These are phyloP conservation scores for Carallia brachiata DNA, from an alignment of 345 rosid genomes.

Conservation along the genomic window DNA sequence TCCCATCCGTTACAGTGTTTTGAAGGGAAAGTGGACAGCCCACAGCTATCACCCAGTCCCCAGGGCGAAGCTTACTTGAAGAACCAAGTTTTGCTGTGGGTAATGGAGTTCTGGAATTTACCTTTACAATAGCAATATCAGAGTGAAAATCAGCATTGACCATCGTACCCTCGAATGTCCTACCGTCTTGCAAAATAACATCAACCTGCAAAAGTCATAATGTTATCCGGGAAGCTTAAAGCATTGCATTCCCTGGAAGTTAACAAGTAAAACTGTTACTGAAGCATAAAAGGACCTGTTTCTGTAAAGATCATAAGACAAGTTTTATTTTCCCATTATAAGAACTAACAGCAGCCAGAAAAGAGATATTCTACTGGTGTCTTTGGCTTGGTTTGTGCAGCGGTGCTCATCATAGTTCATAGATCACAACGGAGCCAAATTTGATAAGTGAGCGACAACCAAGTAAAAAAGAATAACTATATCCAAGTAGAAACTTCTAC, in stretches of 20 bases:
- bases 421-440: too few relatives aligned
- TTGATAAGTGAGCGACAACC: too few relatives aligned
- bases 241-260: background rate
- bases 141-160: conserved; percentile 82
- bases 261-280: too few relatives aligned
- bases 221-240: background rate
- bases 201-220: conserved; percentile 53
- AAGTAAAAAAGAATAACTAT: background rate
- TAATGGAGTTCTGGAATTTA: conserved; percentile 70
- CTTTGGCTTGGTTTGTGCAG: too few relatives aligned
- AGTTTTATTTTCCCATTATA: too few relatives aligned
- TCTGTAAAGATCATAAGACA: too few relatives aligned
- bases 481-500: background rate
- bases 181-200: conserved; percentile 94
- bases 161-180: conserved; percentile 80
- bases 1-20: conserved; percentile 89
- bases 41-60: conserved; percentile 90
- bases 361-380: too few relatives aligned
- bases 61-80: conserved; percentile 85
- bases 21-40: conserved; percentile 98
- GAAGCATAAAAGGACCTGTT: too few relatives aligned
- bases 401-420: too few relatives aligned
- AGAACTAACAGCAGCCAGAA: too few relatives aligned
- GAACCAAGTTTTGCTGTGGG: conserved; percentile 83
- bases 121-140: conserved; percentile 89